phyloP scores from a whole-genome alignment of 106 monocot genomes.

The Narthecium ossifragum region DNA sequence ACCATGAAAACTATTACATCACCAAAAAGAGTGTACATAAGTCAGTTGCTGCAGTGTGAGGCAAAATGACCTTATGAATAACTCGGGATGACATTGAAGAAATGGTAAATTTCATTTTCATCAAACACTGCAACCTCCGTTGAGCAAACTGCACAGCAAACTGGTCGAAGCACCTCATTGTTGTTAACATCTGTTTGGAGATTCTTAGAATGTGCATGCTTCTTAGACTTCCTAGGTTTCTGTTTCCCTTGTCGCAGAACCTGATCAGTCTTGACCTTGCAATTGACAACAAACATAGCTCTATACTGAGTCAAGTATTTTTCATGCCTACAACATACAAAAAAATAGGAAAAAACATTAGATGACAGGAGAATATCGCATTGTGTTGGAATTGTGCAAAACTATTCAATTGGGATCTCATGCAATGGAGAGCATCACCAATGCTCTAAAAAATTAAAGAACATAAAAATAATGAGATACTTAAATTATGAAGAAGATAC shows the following conservation, averaged over 20 bases:
- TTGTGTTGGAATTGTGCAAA: too few species aligned
- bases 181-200: conserved; percentile 7
- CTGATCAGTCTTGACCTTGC: conserved; percentile 56
- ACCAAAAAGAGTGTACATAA: too few species aligned
- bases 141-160: conserved; percentile 80
- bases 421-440: too few species aligned
- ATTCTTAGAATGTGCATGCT: conserved; percentile 4
- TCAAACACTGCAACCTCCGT: conserved; percentile 87
- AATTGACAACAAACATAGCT: conserved; percentile 94
- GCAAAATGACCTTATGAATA: conserved; percentile 43
- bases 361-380: too few species aligned
- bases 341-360: not conserved
- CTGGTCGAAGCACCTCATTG: conserved; percentile 37
- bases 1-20: too few species aligned
- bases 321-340: conserved; percentile 60
- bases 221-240: conserved; percentile 29
- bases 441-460: too few species aligned
- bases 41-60: too few species aligned
- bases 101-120: conserved; percentile 79
- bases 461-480: too few species aligned
- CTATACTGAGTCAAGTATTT: conserved; percentile 88
- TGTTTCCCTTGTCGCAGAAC: conserved; percentile 29
- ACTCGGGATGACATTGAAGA: conserved; percentile 94
- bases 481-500: too few species aligned
- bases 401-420: too few species aligned